phyloP scores from a whole-genome alignment of 164 flowering plant species.

The Cinnamomum micranthum region DNA sequence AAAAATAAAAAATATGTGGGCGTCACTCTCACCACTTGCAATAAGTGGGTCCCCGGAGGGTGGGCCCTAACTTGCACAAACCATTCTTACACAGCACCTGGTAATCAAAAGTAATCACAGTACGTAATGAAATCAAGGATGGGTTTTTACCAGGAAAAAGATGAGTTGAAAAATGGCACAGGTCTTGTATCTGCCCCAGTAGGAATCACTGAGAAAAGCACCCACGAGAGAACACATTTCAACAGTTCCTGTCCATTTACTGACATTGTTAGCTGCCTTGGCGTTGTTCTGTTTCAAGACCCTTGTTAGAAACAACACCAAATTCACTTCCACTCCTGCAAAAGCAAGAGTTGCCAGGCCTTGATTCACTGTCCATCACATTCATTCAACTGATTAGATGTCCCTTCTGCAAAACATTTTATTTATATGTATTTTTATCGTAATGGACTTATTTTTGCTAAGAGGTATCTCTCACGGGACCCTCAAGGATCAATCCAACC shows the following conservation, averaged over 20 bases:
- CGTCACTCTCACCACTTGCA: too few relatives aligned
- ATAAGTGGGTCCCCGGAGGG: too few relatives aligned
- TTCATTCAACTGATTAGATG: background rate
- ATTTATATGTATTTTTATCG: too few relatives aligned
- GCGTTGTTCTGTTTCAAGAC: constrained; percentile 74
- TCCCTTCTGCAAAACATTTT: too few relatives aligned
- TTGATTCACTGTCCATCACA: constrained; percentile 65
- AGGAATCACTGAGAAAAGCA: constrained; percentile 89
- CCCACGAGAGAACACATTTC: constrained; percentile 87
- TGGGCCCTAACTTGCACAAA: too few relatives aligned
- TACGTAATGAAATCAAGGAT: too few relatives aligned
- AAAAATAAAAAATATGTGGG: too few relatives aligned
- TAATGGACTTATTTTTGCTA: too few relatives aligned
- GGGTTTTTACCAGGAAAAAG: constrained; percentile 51
- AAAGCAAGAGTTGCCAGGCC: constrained; percentile 90
- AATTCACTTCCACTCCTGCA: constrained; percentile 86
- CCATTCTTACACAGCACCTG: too few relatives aligned
- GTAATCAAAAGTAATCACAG: too few relatives aligned
- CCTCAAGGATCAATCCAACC: too few relatives aligned
- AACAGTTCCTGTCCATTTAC: constrained; percentile 97
- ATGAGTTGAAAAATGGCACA: constrained; percentile 81
- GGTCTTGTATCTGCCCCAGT: constrained; percentile 92
- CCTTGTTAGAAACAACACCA: constrained; percentile 82
- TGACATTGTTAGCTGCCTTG: constrained; percentile 81
- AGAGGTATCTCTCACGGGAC: too few relatives aligned